phyloP scores from a whole-genome alignment of 805 yeast genomes.

The Metschnikowia koreensis region DNA sequence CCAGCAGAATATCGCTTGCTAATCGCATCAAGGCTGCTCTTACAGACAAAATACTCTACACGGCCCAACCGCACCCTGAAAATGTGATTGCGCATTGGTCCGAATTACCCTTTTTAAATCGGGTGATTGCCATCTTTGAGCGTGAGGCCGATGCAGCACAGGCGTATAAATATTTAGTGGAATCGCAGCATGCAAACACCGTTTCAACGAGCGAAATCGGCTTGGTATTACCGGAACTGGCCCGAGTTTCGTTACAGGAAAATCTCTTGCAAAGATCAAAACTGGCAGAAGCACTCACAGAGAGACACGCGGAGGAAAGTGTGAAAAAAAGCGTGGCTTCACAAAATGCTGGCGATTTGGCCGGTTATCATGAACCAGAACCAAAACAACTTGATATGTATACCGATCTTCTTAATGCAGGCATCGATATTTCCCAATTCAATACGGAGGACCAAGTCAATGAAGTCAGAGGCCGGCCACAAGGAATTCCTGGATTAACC shows the following conservation, averaged over 20 bases:
- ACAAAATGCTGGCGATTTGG: not conserved
- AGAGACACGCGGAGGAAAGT: constrained; percentile 16
- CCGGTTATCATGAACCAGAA: constrained; percentile 32
- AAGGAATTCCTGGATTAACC: constrained; percentile 2
- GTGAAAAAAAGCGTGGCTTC: not conserved
- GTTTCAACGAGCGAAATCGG: not conserved
- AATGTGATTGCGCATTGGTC: constrained; percentile 35
- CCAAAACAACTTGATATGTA: constrained; percentile 32
- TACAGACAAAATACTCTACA: constrained; percentile 20
- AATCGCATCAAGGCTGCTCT: constrained; percentile 35
- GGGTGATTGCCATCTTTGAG: constrained; percentile 39
- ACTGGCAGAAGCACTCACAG: constrained; percentile 25
- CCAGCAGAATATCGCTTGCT: constrained; percentile 27
- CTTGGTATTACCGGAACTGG: constrained; percentile 17
- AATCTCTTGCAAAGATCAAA: constrained; percentile 30
- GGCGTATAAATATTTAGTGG: constrained; percentile 23
- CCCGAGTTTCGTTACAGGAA: constrained; percentile 19
- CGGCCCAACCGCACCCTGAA: constrained; percentile 21
- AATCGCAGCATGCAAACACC: constrained; percentile 6
- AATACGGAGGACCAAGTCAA: constrained; percentile 24
- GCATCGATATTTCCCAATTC: constrained; percentile 28
- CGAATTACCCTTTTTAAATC: constrained; percentile 34
- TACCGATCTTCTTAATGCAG: constrained; percentile 29
- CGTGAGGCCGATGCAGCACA: constrained; percentile 26
- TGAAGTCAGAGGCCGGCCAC: constrained; percentile 16